Evolutionary conservation across 768 basidiomycete species (phyloP).

Genomic region (Baorangia bicolor): DNA sequence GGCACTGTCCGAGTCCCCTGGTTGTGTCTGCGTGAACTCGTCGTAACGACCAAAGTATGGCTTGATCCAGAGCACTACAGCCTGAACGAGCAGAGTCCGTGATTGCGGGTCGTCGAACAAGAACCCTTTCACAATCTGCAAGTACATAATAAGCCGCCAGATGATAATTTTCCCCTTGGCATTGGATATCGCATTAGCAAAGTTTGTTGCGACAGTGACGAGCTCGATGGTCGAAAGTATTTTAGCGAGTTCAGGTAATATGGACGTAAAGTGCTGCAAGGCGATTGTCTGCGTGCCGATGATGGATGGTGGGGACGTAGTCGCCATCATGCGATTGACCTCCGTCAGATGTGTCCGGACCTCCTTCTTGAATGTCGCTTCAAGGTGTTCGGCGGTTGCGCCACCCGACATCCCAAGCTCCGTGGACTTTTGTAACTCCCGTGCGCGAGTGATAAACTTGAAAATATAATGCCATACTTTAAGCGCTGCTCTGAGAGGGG

Average conservation of each 20-base stretch:
- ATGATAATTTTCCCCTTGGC: conserved; percentile 86
- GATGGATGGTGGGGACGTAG: conserved; percentile 73
- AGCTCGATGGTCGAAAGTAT: conserved; percentile 82
- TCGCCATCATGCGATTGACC: conserved; percentile 88
- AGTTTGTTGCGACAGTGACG: conserved; percentile 81
- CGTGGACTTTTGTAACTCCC: conserved; percentile 82
- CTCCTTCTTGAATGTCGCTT: conserved; percentile 81
- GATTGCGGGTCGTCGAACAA: conserved; percentile 82
- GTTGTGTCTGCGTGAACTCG: conserved; percentile 63
- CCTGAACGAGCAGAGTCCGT: conserved; percentile 78
- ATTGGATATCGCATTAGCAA: conserved; percentile 77
- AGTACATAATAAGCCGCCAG: conserved; percentile 92
- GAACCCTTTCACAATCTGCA: conserved; percentile 87
- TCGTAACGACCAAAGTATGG: conserved; percentile 93
- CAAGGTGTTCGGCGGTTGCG: conserved; percentile 83
- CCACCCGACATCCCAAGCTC: conserved; percentile 78
- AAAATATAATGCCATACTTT: conserved; percentile 98
- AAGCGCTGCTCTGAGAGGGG: conserved; percentile 79
- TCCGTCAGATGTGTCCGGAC: conserved; percentile 72
- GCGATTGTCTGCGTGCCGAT: conserved; percentile 96
- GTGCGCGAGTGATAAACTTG: conserved; percentile 88
- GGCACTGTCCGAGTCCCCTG: conserved; percentile 63
- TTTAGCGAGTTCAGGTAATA: conserved; percentile 82
- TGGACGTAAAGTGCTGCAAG: conserved; percentile 88
- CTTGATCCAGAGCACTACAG: conserved; percentile 91